Base-by-base conservation (phyloP, 1,284 basidiomycete species). In the Boletus sp. region DNA sequence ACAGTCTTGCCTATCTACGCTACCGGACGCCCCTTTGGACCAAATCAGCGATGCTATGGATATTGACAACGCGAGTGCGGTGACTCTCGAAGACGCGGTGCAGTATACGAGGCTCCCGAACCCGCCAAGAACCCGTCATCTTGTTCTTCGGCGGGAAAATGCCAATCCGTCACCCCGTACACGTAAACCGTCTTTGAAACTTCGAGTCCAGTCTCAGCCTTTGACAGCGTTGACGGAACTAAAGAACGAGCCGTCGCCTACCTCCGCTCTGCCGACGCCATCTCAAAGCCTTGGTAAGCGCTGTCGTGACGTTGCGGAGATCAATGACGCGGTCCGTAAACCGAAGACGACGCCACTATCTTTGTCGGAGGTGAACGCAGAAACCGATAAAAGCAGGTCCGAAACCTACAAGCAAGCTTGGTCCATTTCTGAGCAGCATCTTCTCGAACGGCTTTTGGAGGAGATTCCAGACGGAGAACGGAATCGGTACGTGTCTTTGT, bases 321-420 rank as follows among this genome's bases (percentile, higher is more conserved):
- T 44, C 20, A 46, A 48, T 19, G 50, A 52, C 16, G 19, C 29
- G 3, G 32, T 30, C 19, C 48, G 34, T 19, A 68, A 62, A 36
- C 35, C 39, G 1, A 64, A 53, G 42, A 19, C 44, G 7, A 62
- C 64, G 19, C 47, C 52, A 3, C 42, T 54, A 8, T 49, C 54
- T 5, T 20, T 41, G 17, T 32, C 52, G 29, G 50, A 55, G 38
- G 36, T 49, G 29, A 63, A 61, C 34, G 48, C 57, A 29, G 57
- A 58, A 34, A 69, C 57, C 30, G 66, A 62, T n/a, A 80, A 75
- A 50, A 70, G 69, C 3, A 77, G 72, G 57, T 69, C 80, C 0
- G 82, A 84, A 51, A 89, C 87, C 20, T 89, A 86, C 69, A 89
- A 88, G 62, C 80, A 82, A 50, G 75, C 82, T 2, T 90, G 88